Percentiles rank a stretch among this genome's conserved stretches.
Evolutionary conservation across 352 stramenopile species (phyloP).

Genomic region (Globisporangium acanthophoron): DNA sequence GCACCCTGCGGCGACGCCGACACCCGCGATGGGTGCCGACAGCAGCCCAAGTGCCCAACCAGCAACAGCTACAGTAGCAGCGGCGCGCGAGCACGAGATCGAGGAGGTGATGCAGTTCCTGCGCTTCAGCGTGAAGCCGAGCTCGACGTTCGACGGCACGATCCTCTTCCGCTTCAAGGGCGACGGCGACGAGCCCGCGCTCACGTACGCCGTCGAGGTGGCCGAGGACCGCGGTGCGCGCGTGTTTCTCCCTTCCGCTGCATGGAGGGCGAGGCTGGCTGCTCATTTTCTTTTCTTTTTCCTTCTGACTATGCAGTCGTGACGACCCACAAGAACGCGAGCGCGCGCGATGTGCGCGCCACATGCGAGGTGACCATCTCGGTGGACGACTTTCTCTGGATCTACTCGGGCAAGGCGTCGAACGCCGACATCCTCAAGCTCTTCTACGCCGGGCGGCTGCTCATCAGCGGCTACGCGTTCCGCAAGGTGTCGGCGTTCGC

Average conservation of each 20-base stretch:
- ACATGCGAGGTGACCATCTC: constrained; percentile 80
- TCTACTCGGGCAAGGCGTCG: constrained; percentile 84
- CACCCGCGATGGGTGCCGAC: no score
- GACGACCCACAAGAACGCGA: constrained; percentile 52
- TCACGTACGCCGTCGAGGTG: constrained; percentile 68
- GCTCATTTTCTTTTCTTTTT: not conserved
- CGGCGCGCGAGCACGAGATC: constrained; percentile 58
- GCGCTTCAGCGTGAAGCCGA: constrained; percentile 75
- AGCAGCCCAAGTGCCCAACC: not conserved
- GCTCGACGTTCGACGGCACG: constrained; percentile 62
- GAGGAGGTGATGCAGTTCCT: constrained; percentile 87
- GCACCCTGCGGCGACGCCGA: no score
- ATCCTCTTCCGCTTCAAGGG: constrained; percentile 85
- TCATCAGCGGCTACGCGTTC: constrained; percentile 80
- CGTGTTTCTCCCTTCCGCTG: not conserved
- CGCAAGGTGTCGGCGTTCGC: constrained; percentile 75
- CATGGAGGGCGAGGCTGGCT: not conserved
- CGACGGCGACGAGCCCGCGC: constrained; percentile 27
- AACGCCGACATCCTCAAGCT: constrained; percentile 70
- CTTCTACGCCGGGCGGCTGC: constrained; percentile 72
- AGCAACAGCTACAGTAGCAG: not conserved
- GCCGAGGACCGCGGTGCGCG: constrained; percentile 29
- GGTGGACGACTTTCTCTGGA: constrained; percentile 82
- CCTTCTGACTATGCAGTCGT: constrained; percentile 24
- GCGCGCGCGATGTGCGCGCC: constrained; percentile 28